Evolutionary conservation across 1,139 yeast species (phyloP).

Genomic region (Sugiyamaella neomexicana): DNA sequence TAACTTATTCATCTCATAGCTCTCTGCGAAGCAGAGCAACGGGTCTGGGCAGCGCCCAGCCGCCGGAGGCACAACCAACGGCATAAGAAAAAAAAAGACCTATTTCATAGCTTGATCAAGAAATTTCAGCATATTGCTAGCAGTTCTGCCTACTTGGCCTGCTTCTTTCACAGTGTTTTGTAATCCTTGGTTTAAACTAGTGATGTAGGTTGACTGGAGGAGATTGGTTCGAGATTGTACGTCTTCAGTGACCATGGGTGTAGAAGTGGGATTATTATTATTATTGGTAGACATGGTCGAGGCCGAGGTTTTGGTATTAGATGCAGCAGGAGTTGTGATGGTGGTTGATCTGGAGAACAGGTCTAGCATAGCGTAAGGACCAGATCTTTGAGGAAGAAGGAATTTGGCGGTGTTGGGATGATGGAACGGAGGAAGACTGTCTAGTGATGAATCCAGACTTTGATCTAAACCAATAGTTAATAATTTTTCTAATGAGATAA

Average conservation of each 20-base stretch:
- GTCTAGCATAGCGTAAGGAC: constrained; percentile 60
- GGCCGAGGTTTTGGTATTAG: not conserved
- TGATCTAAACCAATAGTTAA: constrained; percentile 33
- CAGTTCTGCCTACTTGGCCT: constrained; percentile 68
- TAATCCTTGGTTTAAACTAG: constrained; percentile 44
- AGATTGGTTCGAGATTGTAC: constrained; percentile 59
- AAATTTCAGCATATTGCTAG: constrained; percentile 39
- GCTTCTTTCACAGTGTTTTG: constrained; percentile 62
- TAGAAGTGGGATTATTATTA: too few relatives aligned
- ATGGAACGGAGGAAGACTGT: constrained; percentile 24
- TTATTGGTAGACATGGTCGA: constrained; percentile 3
- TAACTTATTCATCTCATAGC: constrained; percentile 3
- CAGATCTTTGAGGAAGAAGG: constrained; percentile 54
- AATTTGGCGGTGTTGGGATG: constrained; percentile 55
- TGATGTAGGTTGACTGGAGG: constrained; percentile 37
- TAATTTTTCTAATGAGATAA: constrained; percentile 34
- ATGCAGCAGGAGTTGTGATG: constrained; percentile 21
- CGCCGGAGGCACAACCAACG: too few relatives aligned
- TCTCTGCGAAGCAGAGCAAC: too few relatives aligned
- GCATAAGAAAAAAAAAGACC: too few relatives aligned
- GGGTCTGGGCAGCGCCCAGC: too few relatives aligned
- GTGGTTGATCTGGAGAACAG: constrained; percentile 42
- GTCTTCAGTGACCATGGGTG: constrained; percentile 52
- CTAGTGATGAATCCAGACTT: constrained; percentile 18
- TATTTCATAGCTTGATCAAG: constrained; percentile 1